Evolutionary conservation across 495 filamentous ascomycete species (phyloP).

Genomic region (Neurospora sp.): DNA sequence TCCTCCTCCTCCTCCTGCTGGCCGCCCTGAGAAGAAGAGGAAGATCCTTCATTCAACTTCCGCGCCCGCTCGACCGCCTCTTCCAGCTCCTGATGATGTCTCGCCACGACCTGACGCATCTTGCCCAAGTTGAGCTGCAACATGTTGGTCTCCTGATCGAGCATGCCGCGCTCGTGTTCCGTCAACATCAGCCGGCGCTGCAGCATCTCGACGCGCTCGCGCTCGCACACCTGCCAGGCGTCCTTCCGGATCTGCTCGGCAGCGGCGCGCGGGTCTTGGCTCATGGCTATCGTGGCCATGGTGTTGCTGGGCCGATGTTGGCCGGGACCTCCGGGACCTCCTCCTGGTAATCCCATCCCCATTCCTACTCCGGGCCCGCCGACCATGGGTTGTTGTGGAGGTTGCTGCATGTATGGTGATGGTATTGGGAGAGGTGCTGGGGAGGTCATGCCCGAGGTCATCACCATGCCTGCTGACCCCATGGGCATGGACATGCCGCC

Average conservation of each 20-base stretch:
- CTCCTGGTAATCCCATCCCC: background rate
- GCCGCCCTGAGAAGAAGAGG: background rate
- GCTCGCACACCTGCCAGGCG: slow-evolving; percentile 17
- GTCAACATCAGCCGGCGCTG: slow-evolving; percentile 15
- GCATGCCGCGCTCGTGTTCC: slow-evolving; percentile 14
- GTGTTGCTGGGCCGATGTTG: background rate
- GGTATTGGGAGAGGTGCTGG: background rate
- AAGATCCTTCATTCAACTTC: slow-evolving; percentile 1
- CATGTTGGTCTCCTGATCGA: slow-evolving; percentile 13
- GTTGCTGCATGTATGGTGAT: background rate
- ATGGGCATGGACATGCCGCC: background rate
- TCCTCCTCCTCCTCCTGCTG: background rate
- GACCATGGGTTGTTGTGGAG: background rate
- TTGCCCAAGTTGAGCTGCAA: slow-evolving; percentile 13
- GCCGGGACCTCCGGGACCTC: background rate
- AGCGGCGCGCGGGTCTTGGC: slow-evolving; percentile 11
- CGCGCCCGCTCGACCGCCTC: slow-evolving; percentile 7
- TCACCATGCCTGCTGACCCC: background rate
- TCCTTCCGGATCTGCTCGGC: slow-evolving; percentile 16
- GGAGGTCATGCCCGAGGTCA: background rate
- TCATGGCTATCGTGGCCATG: background rate
- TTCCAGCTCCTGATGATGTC: slow-evolving; percentile 1
- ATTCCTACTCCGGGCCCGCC: background rate
- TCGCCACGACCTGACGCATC: slow-evolving; percentile 8
- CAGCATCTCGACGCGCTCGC: slow-evolving; percentile 15